Conservation (phyloP, 768 basidiomycete species). For the Stropharia rugosoannulata region DNA sequence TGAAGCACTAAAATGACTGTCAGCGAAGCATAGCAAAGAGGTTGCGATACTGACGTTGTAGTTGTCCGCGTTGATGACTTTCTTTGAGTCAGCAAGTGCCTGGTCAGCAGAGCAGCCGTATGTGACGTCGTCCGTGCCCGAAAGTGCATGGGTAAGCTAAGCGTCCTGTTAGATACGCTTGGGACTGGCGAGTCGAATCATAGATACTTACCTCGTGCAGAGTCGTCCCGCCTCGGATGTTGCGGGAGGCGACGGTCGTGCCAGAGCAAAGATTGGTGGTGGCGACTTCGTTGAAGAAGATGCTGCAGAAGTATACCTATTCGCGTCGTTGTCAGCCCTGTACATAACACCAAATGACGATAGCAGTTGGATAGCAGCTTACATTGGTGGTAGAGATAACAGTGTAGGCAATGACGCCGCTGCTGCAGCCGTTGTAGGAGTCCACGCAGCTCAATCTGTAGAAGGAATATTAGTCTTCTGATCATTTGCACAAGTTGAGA, state of each 20-base stretch:
- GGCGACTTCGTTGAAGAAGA: constrained; percentile 48
- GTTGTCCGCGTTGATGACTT: constrained; percentile 42
- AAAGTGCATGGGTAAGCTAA: constrained; percentile 42
- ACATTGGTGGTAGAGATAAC: constrained; percentile 44
- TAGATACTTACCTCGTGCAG: constrained; percentile 37
- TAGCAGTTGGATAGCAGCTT: no score
- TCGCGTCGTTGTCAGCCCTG: background rate
- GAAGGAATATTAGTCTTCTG: background rate
- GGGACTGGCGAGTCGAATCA: background rate
- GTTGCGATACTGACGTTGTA: constrained; percentile 33
- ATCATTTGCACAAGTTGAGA: no score
- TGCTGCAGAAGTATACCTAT: constrained; percentile 45
- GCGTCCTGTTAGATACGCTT: background rate
- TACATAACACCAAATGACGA: background rate
- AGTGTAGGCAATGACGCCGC: constrained; percentile 46
- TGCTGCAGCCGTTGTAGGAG: constrained; percentile 31
- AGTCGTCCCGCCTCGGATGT: constrained; percentile 45
- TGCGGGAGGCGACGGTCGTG: constrained; percentile 42
- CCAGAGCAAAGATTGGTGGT: constrained; percentile 37
- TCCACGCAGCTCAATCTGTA: constrained; percentile 42
- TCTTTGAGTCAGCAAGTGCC: constrained; percentile 31
- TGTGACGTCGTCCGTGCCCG: constrained; percentile 37
- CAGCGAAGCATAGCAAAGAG: background rate
- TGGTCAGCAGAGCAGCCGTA: constrained; percentile 43
- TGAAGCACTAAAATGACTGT: constrained; percentile 35